Evolutionary conservation across 257 asterid species (phyloP).

Genomic region (Paraleonurus japonicus): DNA sequence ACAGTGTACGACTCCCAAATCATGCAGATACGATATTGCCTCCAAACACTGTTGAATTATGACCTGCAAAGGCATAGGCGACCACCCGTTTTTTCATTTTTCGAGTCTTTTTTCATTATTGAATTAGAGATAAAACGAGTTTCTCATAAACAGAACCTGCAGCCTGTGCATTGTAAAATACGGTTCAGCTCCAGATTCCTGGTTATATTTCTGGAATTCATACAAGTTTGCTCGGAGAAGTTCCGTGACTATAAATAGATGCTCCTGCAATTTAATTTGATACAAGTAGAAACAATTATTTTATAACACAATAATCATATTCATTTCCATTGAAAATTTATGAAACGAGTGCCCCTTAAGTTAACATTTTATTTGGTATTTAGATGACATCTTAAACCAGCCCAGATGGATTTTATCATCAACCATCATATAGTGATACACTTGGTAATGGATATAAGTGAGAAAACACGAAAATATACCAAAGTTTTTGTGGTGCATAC

Average conservation of each 20-base stretch:
- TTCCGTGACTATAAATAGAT: constrained; percentile 81
- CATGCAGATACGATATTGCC: constrained; percentile 67
- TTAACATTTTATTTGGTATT: too few species aligned
- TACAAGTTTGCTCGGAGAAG: constrained; percentile 88
- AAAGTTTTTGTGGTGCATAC: constrained; percentile 35
- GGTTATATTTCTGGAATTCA: constrained; percentile 80
- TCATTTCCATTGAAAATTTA: too few species aligned
- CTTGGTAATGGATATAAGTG: too few species aligned
- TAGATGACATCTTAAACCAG: too few species aligned
- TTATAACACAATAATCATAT: too few species aligned
- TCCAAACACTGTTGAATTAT: constrained; percentile 75
- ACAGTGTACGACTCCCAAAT: constrained; percentile 79
- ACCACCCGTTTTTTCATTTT: constrained; percentile 12
- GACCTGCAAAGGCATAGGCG: constrained; percentile 41
- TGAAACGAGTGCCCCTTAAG: too few species aligned
- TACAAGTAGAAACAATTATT: too few species aligned
- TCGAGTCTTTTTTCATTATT: not conserved
- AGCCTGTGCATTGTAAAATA: constrained; percentile 75
- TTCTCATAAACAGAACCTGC: constrained; percentile 49
- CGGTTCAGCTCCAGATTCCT: constrained; percentile 75
- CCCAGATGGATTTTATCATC: too few species aligned
- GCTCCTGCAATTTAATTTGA: constrained; percentile 55
- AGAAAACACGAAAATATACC: not conserved
- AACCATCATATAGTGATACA: too few species aligned
- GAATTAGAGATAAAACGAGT: not conserved